phyloP scores from a whole-genome alignment of 176 grass and related monocot genomes.

The Avena sativa region DNA sequence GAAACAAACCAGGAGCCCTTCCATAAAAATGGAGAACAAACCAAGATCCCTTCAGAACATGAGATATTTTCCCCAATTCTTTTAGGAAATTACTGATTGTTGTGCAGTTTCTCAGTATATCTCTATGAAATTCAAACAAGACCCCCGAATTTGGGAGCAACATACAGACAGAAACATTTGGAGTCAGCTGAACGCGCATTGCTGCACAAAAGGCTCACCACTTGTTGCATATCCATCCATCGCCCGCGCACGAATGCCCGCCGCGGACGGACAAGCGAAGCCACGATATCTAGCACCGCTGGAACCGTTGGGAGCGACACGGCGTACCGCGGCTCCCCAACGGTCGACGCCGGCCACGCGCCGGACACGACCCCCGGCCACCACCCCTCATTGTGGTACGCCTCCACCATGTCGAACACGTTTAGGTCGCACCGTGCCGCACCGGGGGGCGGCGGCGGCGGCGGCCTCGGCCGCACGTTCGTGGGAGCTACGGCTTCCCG shows the following conservation, averaged over 20 bases:
- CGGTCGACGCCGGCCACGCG: background rate
- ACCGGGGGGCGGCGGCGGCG: background rate
- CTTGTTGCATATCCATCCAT: conserved; percentile 49
- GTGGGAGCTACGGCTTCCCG: background rate
- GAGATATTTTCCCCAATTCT: background rate
- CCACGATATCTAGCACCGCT: conserved; percentile 36
- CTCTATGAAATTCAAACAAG: background rate
- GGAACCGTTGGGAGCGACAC: conserved; percentile 57
- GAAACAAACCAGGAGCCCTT: background rate
- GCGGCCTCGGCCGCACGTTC: conserved; percentile 32
- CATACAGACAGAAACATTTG: too few species aligned
- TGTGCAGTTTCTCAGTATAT: background rate
- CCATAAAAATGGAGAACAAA: background rate
- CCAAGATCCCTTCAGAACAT: background rate
- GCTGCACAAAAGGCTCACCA: conserved; percentile 13
- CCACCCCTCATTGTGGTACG: conserved; percentile 60
- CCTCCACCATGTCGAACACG: conserved; percentile 58
- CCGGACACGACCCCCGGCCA: conserved; percentile 64
- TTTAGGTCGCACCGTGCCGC: background rate
- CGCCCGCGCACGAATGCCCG: conserved; percentile 43
- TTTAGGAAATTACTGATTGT: background rate
- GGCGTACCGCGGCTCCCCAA: conserved; percentile 15
- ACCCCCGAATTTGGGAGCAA: background rate
- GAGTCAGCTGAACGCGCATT: background rate
- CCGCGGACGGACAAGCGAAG: conserved; percentile 49